phyloP scores from a whole-genome alignment of 2,329 filamentous ascomycete species.

The Pseudogymnoascus sp. region DNA sequence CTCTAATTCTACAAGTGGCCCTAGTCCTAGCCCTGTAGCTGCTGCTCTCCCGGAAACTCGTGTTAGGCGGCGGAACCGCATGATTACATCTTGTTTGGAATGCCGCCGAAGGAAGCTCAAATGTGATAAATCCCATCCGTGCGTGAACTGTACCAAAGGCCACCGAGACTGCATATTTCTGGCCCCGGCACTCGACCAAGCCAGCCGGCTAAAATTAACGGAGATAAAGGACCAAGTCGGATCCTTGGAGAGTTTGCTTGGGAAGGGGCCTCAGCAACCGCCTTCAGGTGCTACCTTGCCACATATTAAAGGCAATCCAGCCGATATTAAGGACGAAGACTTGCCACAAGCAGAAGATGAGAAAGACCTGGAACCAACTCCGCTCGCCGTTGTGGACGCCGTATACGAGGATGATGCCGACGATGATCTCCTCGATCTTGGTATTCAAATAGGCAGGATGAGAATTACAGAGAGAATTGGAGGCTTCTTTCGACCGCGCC shows the following conservation, averaged over 20 bases:
- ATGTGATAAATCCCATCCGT: slow-evolving; percentile 69
- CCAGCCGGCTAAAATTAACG: slow-evolving; percentile 61
- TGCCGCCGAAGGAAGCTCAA: slow-evolving; percentile 71
- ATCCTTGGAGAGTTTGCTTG: slow-evolving; percentile 61
- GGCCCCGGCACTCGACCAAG: slow-evolving; percentile 50
- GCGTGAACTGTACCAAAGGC: slow-evolving; percentile 51
- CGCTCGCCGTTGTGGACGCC: slow-evolving; percentile 57
- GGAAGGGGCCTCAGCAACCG: slow-evolving; percentile 58
- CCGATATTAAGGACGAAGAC: slow-evolving; percentile 44
- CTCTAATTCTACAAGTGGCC: neutral
- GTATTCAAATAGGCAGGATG: slow-evolving; percentile 65
- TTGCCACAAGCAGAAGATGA: slow-evolving; percentile 44
- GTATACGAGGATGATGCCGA: slow-evolving; percentile 60
- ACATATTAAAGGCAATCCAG: slow-evolving; percentile 22
- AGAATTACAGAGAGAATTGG: slow-evolving; percentile 69
- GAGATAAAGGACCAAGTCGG: slow-evolving; percentile 77
- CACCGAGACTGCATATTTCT: slow-evolving; percentile 40
- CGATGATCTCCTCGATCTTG: slow-evolving; percentile 64
- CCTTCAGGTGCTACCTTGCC: slow-evolving; percentile 4
- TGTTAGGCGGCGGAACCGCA: slow-evolving; percentile 47
- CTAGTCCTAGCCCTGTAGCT: neutral
- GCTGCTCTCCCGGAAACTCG: neutral
- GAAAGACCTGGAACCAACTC: slow-evolving; percentile 58
- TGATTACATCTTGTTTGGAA: slow-evolving; percentile 64
- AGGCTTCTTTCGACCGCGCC: slow-evolving; percentile 62